Evolutionary conservation across 371 early-diverging fungal species (phyloP).

Genomic region (Rhizopus sp.): DNA sequence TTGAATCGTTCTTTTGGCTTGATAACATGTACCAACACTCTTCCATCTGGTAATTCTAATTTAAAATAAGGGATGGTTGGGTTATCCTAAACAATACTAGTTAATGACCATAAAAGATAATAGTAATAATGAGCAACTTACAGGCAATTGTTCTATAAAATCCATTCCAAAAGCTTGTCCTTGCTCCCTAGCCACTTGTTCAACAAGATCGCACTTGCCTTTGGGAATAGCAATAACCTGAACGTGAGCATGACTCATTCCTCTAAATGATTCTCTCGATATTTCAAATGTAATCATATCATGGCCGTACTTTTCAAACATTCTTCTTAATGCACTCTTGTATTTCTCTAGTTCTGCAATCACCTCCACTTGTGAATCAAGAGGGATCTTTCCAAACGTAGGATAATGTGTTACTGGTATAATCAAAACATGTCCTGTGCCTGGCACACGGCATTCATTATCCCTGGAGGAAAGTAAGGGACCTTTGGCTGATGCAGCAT

Average conservation of each 20-base stretch:
- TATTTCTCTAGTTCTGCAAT: conserved; percentile 62
- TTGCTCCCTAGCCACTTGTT: conserved; percentile 34
- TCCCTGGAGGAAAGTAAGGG: conserved; percentile 45
- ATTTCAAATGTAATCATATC: conserved; percentile 75
- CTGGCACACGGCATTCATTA: conserved; percentile 45
- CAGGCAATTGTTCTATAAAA: conserved; percentile 47
- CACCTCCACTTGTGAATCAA: conserved; percentile 40
- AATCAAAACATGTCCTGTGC: conserved; percentile 72
- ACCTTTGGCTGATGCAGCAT: conserved; percentile 79
- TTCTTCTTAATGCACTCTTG: conserved; percentile 48
- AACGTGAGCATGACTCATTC: conserved; percentile 61
- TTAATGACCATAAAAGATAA: background rate
- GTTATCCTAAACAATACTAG: conserved; percentile 18
- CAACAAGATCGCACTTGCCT: conserved; percentile 35
- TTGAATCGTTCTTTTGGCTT: conserved; percentile 56
- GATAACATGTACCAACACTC: conserved; percentile 47
- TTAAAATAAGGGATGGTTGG: conserved; percentile 57
- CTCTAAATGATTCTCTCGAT: conserved; percentile 46
- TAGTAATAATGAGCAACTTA: conserved; percentile 20
- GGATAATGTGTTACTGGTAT: conserved; percentile 75
- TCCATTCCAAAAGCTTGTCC: conserved; percentile 38
- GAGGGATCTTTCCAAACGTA: conserved; percentile 50
- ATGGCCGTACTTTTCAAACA: conserved; percentile 54
- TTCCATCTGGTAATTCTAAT: conserved; percentile 64
- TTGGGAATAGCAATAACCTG: conserved; percentile 64